These are phyloP conservation scores for Peziza echinospora DNA, from an alignment of 495 filamentous ascomycete species.

Conservation along the genomic window DNA sequence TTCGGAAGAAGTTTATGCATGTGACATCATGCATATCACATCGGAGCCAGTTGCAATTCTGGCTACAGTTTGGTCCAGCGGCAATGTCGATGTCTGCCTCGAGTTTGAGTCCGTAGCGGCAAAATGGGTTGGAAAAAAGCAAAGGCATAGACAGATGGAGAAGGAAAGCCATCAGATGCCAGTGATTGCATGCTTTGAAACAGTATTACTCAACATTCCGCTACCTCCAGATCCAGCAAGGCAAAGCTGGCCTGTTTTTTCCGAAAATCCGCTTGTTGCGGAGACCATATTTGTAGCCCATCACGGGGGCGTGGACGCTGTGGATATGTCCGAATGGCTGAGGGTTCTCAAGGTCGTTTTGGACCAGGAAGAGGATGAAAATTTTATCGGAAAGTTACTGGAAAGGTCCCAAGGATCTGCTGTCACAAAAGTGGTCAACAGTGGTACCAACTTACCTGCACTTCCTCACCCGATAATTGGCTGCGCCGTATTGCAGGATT, in stretches of 20 bases:
- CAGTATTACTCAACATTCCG: conserved; percentile 10
- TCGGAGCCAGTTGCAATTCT: conserved; percentile 11
- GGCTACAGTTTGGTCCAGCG: conserved; percentile 14
- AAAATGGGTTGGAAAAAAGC: conserved; percentile 16
- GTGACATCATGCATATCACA: conserved; percentile 19
- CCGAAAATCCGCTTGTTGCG: conserved; percentile 7
- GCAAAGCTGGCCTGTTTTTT: conserved; percentile 16
- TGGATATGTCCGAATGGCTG: conserved; percentile 18
- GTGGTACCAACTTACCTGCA: conserved; percentile 3
- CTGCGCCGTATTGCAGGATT: conserved; percentile 14
- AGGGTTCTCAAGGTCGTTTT: conserved; percentile 7
- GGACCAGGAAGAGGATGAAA: conserved; percentile 14
- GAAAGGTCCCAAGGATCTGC: conserved; percentile 5
- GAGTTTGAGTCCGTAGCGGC: conserved; percentile 13
- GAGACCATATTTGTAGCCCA: conserved; percentile 17
- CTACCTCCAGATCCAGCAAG: background rate
- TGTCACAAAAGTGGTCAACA: conserved; percentile 11
- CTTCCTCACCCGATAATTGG: conserved; percentile 7
- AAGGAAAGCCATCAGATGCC: conserved; percentile 4
- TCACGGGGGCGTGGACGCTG: conserved; percentile 10
- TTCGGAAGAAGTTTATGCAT: conserved; percentile 11
- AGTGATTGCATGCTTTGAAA: conserved; percentile 15
- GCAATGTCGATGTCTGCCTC: conserved; percentile 16
- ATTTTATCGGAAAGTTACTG: conserved; percentile 6
- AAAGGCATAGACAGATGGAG: conserved; percentile 1